These are phyloP conservation scores for Amanita brunnescens DNA, from an alignment of 768 basidiomycete species.

Conservation along the genomic window DNA sequence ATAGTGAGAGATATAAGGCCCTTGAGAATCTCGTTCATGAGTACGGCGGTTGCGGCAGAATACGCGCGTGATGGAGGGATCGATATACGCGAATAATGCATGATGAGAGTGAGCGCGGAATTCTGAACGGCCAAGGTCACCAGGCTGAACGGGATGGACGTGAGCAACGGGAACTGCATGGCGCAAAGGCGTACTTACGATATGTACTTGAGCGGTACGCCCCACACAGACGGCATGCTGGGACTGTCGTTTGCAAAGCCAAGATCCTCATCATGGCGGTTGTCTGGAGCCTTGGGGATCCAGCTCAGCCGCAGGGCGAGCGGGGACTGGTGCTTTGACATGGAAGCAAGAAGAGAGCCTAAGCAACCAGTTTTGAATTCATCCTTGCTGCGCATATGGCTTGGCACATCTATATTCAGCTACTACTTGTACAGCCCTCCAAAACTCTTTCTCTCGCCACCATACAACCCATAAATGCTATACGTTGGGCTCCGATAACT, in stretches of 20 bases:
- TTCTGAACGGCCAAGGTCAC: slow-evolving; percentile 90
- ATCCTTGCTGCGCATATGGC: slow-evolving; percentile 11
- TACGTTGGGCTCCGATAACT: slow-evolving; percentile 77
- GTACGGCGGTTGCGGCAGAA: slow-evolving; percentile 89
- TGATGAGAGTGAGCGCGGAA: slow-evolving; percentile 82
- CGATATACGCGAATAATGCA: slow-evolving; percentile 92
- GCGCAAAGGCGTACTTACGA: slow-evolving; percentile 42
- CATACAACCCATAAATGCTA: slow-evolving; percentile 73
- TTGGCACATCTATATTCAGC: slow-evolving; percentile 4
- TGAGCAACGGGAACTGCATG: not conserved
- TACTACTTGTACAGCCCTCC: slow-evolving; percentile 3
- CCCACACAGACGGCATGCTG: slow-evolving; percentile 49
- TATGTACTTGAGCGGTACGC: slow-evolving; percentile 71
- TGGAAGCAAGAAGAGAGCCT: slow-evolving; percentile 6
- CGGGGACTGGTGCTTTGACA: slow-evolving; percentile 11
- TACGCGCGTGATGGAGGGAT: slow-evolving; percentile 69
- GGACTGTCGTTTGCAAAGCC: slow-evolving; percentile 26
- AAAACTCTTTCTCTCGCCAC: slow-evolving; percentile 47
- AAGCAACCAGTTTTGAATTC: not conserved
- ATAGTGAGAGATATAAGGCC: slow-evolving; percentile 80
- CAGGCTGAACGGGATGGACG: slow-evolving; percentile 34
- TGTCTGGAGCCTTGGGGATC: slow-evolving; percentile 20
- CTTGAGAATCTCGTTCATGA: slow-evolving; percentile 92
- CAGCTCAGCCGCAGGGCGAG: slow-evolving; percentile 20
- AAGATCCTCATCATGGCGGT: slow-evolving; percentile 34